Evolutionary conservation across 106 monocot genomes (phyloP).

Genomic region (Dendrobium nobile): DNA sequence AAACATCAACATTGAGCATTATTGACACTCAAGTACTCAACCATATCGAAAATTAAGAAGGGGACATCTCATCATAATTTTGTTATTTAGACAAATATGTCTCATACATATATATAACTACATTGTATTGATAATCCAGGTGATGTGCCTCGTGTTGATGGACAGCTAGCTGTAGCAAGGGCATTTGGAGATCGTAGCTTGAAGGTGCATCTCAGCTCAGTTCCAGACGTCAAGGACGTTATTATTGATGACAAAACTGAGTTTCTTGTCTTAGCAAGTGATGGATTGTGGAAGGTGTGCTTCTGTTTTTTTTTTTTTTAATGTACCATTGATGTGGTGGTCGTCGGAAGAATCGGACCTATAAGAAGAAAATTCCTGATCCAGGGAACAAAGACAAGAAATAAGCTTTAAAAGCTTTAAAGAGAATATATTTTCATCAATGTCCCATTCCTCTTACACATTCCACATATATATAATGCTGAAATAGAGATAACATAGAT

Average conservation of each 20-base stretch:
- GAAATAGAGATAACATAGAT: too few relatives aligned
- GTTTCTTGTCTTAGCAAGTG: slow-evolving; percentile 77
- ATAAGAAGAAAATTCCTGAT: too few relatives aligned
- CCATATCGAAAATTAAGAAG: background rate
- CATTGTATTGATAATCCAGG: slow-evolving; percentile 36
- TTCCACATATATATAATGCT: too few relatives aligned
- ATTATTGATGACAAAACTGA: slow-evolving; percentile 43
- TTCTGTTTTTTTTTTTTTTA: background rate
- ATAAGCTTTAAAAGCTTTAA: too few relatives aligned
- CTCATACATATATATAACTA: too few relatives aligned
- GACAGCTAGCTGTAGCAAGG: slow-evolving; percentile 78
- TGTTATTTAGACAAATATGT: background rate
- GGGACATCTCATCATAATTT: background rate
- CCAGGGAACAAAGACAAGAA: too few relatives aligned
- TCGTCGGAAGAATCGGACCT: too few relatives aligned
- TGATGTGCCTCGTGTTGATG: slow-evolving; percentile 89
- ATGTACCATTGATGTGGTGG: too few relatives aligned
- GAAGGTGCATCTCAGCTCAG: slow-evolving; percentile 80
- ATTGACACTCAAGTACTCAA: background rate
- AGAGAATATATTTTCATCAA: too few relatives aligned
- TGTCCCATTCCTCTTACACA: too few relatives aligned
- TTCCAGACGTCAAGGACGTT: slow-evolving; percentile 41
- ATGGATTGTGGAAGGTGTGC: slow-evolving; percentile 82
- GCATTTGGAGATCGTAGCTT: slow-evolving; percentile 83
- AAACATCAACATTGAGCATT: background rate